phyloP scores from a whole-genome alignment of 2,329 filamentous ascomycete genomes.

The Alternaria novae-zelandiae region DNA sequence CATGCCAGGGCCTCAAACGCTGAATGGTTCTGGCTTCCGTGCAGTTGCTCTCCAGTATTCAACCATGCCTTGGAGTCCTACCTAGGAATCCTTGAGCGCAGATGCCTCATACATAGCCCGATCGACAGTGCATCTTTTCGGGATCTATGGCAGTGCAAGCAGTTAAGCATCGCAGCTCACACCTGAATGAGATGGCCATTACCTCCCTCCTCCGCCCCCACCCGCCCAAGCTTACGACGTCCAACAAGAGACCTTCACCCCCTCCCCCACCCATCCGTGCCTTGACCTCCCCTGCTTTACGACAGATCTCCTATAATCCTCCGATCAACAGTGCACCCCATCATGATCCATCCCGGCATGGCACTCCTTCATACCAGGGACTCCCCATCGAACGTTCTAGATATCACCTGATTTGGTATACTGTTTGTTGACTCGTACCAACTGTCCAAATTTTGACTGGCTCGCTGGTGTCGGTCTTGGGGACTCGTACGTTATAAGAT shows the following conservation, averaged over 20 bases:
- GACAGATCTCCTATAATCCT: background rate
- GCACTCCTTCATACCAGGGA: background rate
- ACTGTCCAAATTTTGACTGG: no score
- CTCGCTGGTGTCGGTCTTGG: no score
- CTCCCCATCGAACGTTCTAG: background rate
- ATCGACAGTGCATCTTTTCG: background rate
- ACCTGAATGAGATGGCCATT: background rate
- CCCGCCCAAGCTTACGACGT: background rate
- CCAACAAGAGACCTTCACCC: background rate
- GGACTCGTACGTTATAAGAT: background rate
- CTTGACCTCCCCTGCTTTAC: background rate
- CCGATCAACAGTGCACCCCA: background rate
- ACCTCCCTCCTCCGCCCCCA: background rate
- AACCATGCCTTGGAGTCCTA: background rate
- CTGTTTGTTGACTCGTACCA: background rate
- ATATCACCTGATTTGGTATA: background rate
- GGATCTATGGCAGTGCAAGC: background rate
- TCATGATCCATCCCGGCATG: background rate
- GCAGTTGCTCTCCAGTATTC: background rate
- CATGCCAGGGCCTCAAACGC: background rate
- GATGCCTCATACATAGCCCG: background rate
- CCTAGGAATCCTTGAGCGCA: background rate
- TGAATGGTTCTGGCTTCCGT: background rate
- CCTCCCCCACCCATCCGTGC: background rate
- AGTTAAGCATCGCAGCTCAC: background rate